Evolutionary conservation across 108 stramenopile species (phyloP).

Genomic region (Hondaea fermentalgiana): DNA sequence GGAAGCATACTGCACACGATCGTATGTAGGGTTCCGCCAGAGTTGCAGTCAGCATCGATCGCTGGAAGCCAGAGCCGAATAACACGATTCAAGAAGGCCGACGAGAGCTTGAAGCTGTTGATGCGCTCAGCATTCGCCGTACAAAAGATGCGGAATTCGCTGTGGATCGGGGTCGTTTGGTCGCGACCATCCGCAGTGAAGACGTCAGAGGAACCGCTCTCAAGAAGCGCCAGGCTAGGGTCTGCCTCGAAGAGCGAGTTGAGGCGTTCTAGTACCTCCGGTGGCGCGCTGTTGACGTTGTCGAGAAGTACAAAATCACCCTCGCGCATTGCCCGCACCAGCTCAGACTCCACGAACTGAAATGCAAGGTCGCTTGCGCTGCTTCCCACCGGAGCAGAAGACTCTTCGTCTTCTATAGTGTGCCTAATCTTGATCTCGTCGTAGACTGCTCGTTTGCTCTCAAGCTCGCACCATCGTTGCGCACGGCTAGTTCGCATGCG

Average conservation of each 20-base stretch:
- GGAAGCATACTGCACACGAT: constrained; percentile 2
- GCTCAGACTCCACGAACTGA: constrained; percentile 25
- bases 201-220: not conserved
- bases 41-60: not conserved
- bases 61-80: constrained; percentile 25
- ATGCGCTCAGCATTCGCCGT: constrained; percentile 13
- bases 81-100: constrained; percentile 19
- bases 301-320: constrained; percentile 31
- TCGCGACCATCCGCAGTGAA: constrained; percentile 3
- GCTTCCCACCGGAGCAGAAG: not conserved
- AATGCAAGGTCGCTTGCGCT: not conserved
- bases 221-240: not conserved
- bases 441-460: not conserved
- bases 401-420: not conserved
- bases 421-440: not conserved
- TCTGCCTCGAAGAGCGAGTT: constrained; percentile 27
- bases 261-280: constrained; percentile 28
- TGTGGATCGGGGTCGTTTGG: not conserved
- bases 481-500: not conserved
- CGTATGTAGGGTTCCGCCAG: not conserved
- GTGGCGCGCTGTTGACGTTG: constrained; percentile 30
- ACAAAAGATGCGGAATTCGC: not conserved
- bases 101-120: constrained; percentile 14
- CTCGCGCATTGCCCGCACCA: constrained; percentile 20
- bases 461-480: not conserved